Evolutionary conservation across 805 yeast genomes (phyloP).

Genomic region (Starmerella vitae): DNA sequence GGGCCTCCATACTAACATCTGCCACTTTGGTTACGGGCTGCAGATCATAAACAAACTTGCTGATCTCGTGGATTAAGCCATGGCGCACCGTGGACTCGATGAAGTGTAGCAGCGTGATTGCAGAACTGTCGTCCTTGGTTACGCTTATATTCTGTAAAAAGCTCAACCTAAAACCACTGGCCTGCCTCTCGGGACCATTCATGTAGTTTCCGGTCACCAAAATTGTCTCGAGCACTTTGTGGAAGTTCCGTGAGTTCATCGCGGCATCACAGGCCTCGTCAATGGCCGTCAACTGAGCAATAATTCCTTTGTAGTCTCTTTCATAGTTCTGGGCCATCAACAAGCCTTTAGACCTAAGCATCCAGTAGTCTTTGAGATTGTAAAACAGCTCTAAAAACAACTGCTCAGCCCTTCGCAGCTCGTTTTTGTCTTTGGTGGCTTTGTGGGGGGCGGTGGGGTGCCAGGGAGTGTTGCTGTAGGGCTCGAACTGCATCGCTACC

Average conservation of each 20-base stretch:
- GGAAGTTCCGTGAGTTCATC: constrained; percentile 51
- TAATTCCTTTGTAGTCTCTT: constrained; percentile 62
- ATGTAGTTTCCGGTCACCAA: constrained; percentile 88
- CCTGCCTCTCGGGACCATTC: constrained; percentile 89
- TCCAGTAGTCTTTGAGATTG: constrained; percentile 83
- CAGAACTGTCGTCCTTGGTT: constrained; percentile 76
- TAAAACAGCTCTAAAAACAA: constrained; percentile 69
- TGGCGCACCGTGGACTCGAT: constrained; percentile 79
- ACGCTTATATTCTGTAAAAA: constrained; percentile 83
- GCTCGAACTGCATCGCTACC: constrained; percentile 57
- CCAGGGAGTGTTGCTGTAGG: constrained; percentile 62
- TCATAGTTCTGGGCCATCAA: constrained; percentile 55
- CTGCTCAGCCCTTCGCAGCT: constrained; percentile 77
- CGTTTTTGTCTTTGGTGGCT: constrained; percentile 60
- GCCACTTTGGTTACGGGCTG: constrained; percentile 45
- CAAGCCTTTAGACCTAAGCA: constrained; percentile 75
- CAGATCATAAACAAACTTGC: constrained; percentile 62
- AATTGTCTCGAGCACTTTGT: constrained; percentile 66
- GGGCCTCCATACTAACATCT: constrained; percentile 69
- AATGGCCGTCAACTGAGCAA: constrained; percentile 48
- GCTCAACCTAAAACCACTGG: constrained; percentile 78
- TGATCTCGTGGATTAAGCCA: constrained; percentile 59
- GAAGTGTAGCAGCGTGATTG: constrained; percentile 81
- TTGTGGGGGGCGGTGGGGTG: constrained; percentile 26
- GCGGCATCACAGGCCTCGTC: constrained; percentile 64